Percentiles rank a stretch among this genome's conserved stretches.
phyloP scores from a whole-genome alignment of 2,329 filamentous ascomycete genomes.

The Orbilia quercus region DNA sequence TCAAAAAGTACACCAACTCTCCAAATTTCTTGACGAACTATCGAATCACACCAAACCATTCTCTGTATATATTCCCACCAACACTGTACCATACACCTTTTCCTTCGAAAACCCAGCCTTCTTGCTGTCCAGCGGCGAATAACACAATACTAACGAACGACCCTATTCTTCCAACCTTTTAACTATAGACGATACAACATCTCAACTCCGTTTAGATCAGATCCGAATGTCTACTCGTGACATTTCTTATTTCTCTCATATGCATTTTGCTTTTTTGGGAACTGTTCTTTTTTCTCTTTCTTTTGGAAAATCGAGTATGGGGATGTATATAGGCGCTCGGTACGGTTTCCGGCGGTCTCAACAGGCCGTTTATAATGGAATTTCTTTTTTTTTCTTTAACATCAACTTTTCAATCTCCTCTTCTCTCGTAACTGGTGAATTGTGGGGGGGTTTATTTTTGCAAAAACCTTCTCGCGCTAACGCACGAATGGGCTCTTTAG shows the following conservation, averaged over 20 bases:
- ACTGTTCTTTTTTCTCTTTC: constrained; percentile 18
- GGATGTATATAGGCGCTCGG: constrained; percentile 57
- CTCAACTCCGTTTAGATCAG: constrained; percentile 53
- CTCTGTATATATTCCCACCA: constrained; percentile 49
- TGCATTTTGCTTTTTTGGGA: constrained; percentile 9
- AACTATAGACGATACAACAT: constrained; percentile 52
- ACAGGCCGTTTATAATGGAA: constrained; percentile 40
- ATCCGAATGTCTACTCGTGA: neutral
- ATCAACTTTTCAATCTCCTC: no score
- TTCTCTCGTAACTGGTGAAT: constrained; percentile 6
- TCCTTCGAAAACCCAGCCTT: constrained; percentile 7
- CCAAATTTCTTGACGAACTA: neutral
- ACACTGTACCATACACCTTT: constrained; percentile 51
- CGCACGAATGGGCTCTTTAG: constrained; percentile 24
- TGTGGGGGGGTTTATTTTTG: neutral
- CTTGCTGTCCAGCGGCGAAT: constrained; percentile 28
- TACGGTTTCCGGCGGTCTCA: constrained; percentile 43
- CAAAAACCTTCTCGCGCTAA: constrained; percentile 30
- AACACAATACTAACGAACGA: constrained; percentile 20
- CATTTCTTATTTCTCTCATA: constrained; percentile 33
- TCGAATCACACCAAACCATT: constrained; percentile 14
- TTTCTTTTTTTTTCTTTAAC: constrained; percentile 17
- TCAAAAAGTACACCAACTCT: neutral
- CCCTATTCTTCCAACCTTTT: constrained; percentile 19
- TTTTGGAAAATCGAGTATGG: constrained; percentile 39